A percentile compares a stretch with the other conserved stretches of the same genome.
phyloP scores from a whole-genome alignment of 2,329 filamentous ascomycete species.

The Trichoderma sp. region DNA sequence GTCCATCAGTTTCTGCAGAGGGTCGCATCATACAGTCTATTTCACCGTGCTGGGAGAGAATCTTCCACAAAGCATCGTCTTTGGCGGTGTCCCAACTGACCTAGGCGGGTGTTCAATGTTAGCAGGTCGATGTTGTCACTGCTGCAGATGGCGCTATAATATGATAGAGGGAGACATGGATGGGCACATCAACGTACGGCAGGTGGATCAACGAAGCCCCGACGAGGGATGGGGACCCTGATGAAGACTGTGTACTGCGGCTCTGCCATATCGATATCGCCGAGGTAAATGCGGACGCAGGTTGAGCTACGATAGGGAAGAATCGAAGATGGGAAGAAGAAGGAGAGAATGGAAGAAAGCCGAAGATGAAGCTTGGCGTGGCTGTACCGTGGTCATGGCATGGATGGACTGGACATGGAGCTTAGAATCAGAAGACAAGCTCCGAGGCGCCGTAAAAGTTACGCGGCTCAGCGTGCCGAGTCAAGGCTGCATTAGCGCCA shows the following conservation, averaged over 20 bases:
- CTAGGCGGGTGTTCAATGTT: slow-evolving; percentile 44
- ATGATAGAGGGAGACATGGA: not conserved
- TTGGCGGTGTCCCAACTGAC: slow-evolving; percentile 86
- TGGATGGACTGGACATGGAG: not conserved
- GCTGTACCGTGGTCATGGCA: not conserved
- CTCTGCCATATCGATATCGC: slow-evolving; percentile 45
- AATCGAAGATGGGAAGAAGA: not conserved
- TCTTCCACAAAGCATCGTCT: slow-evolving; percentile 85
- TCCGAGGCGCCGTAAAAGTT: not conserved
- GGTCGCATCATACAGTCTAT: slow-evolving; percentile 70
- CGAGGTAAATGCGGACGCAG: not conserved
- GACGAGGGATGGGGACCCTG: slow-evolving; percentile 82
- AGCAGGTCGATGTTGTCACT: slow-evolving; percentile 3
- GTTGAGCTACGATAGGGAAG: not conserved
- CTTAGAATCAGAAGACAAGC: not conserved
- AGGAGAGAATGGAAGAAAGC: not conserved
- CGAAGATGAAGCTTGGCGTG: not conserved
- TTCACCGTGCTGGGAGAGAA: slow-evolving; percentile 79
- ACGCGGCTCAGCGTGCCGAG: slow-evolving; percentile 5
- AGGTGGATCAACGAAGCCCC: slow-evolving; percentile 86
- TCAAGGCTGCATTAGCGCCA: slow-evolving; percentile 9
- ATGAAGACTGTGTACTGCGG: slow-evolving; percentile 75
- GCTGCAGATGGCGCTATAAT: not conserved
- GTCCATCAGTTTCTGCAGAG: not conserved
- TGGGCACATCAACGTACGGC: slow-evolving; percentile 53